Percentiles rank a stretch among this genome's conserved stretches.
Conservation (phyloP, 2,329 filamentous ascomycete genomes). For the Pseudopithomyces maydicus region DNA sequence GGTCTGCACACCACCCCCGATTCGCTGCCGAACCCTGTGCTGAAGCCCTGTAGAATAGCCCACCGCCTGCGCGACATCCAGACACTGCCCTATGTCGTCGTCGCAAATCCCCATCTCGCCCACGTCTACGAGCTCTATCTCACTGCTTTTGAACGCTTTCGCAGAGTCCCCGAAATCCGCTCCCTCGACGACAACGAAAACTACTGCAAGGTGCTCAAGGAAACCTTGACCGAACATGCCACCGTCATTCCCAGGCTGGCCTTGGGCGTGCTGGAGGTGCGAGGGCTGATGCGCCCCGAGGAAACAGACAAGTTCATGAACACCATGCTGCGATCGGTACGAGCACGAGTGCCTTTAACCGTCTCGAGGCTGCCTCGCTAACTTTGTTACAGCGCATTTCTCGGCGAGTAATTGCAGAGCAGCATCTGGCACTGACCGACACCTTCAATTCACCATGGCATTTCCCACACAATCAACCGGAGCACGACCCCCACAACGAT, state of each 20-base stretch:
- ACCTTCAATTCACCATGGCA: slow-evolving; percentile 92
- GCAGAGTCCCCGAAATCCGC: slow-evolving; percentile 81
- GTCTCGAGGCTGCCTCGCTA: background rate
- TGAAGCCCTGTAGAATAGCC: slow-evolving; percentile 66
- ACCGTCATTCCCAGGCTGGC: slow-evolving; percentile 92
- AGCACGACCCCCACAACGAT: slow-evolving; percentile 68
- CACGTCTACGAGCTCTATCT: slow-evolving; percentile 98
- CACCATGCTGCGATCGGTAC: slow-evolving; percentile 83
- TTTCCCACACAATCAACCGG: slow-evolving; percentile 74
- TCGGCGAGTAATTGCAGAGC: slow-evolving; percentile 93
- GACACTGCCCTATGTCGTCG: slow-evolving; percentile 90
- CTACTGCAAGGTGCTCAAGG: slow-evolving; percentile 79
- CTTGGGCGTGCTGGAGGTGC: slow-evolving; percentile 92
- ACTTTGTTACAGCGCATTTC: slow-evolving; percentile 74
- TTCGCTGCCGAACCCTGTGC: background rate
- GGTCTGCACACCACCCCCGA: slow-evolving; percentile 52
- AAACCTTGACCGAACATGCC: slow-evolving; percentile 84
- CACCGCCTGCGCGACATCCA: slow-evolving; percentile 98
- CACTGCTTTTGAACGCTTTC: slow-evolving; percentile 89
- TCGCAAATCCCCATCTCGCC: slow-evolving; percentile 92
- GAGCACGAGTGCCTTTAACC: slow-evolving; percentile 27
- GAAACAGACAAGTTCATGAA: slow-evolving; percentile 96
- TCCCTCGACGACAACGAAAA: slow-evolving; percentile 86
- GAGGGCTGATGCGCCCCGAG: slow-evolving; percentile 76
- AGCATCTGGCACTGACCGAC: slow-evolving; percentile 92